Conservation (phyloP, 495 filamentous ascomycete species). For the Podospora pseudoanserina region DNA sequence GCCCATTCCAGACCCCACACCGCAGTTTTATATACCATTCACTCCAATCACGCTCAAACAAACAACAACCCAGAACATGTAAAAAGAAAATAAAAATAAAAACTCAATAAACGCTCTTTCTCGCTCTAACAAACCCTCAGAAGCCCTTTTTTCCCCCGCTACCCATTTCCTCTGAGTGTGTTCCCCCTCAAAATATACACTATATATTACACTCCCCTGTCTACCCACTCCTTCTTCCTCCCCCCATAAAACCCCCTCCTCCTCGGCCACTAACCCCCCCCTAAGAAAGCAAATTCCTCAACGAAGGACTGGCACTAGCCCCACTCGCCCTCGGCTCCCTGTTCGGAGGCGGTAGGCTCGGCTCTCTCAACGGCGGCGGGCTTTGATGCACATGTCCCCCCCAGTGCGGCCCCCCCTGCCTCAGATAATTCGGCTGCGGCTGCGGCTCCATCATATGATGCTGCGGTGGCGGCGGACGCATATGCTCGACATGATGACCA, state of each 20-base stretch:
- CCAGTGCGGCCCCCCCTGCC: conserved; percentile 24
- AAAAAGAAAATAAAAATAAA: conserved; percentile 6
- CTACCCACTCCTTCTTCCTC: neutral
- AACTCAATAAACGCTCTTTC: neutral
- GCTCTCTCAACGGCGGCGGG: conserved; percentile 27
- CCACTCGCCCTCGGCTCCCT: conserved; percentile 48
- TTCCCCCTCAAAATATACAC: neutral
- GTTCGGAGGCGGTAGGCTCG: conserved; percentile 22
- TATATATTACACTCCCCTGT: neutral
- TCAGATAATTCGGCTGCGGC: conserved; percentile 34
- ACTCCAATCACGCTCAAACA: neutral
- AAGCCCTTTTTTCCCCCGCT: no score
- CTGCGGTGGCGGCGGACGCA: conserved; percentile 34
- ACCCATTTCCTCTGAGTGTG: no score
- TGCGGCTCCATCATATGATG: conserved; percentile 36
- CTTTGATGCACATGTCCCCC: conserved; percentile 3
- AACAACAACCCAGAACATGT: neutral
- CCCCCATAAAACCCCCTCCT: neutral
- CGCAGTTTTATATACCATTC: neutral
- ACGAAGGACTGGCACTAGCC: conserved; percentile 71
- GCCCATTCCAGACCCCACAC: neutral
- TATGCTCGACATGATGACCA: conserved; percentile 32
- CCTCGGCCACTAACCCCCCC: neutral
- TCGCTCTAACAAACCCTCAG: neutral
- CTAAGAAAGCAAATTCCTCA: conserved; percentile 70